Conservation (phyloP, 2,329 filamentous ascomycete genomes). For the Mariannaea sp. region DNA sequence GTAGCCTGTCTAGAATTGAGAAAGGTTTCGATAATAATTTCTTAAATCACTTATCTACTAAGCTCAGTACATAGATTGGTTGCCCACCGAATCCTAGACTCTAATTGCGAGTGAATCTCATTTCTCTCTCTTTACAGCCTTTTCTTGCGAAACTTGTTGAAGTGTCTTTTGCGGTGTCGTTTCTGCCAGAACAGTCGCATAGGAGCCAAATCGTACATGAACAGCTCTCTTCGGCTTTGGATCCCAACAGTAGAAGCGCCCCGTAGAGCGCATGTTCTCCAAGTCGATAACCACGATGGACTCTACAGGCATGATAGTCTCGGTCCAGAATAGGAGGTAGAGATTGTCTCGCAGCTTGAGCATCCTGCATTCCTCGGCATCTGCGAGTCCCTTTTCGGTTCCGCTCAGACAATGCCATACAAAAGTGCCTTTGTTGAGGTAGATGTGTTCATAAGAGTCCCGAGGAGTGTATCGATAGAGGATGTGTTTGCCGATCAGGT, state of each 20-base stretch:
- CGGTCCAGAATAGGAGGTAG: constrained; percentile 26
- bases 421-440: constrained; percentile 23
- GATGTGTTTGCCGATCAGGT: constrained; percentile 23
- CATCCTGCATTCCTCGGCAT: constrained; percentile 20
- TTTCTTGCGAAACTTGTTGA: too few relatives aligned
- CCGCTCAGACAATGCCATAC: constrained; percentile 23
- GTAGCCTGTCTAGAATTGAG: too few relatives aligned
- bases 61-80: too few relatives aligned
- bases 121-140: too few relatives aligned
- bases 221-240: constrained; percentile 20
- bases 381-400: constrained; percentile 21
- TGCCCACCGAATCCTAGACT: too few relatives aligned
- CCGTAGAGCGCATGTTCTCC: constrained; percentile 22
- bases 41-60: too few relatives aligned
- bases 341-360: constrained; percentile 17
- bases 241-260: constrained; percentile 25
- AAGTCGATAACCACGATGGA: constrained; percentile 19
- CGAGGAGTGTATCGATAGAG: constrained; percentile 18
- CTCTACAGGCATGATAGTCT: constrained; percentile 26
- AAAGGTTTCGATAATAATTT: too few relatives aligned
- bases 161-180: too few relatives aligned
- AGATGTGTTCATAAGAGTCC: constrained; percentile 25
- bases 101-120: too few relatives aligned
- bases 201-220: constrained; percentile 21
- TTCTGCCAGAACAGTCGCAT: constrained; percentile 8